phyloP scores from a whole-genome alignment of 2,329 filamentous ascomycete genomes.

The Fulvia fulva region DNA sequence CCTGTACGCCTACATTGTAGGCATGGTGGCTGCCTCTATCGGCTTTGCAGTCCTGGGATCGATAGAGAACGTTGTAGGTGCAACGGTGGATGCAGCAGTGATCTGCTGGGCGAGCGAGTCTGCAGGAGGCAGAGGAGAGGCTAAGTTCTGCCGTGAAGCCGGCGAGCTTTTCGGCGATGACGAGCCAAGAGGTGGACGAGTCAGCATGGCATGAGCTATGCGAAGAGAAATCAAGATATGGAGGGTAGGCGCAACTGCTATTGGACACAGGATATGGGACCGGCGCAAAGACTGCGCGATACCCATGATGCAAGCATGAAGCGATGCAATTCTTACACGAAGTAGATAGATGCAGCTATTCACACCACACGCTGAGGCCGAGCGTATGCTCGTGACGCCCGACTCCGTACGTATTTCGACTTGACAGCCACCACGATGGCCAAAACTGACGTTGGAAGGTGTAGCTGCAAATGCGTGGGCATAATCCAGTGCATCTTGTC shows the following conservation, averaged over 20 bases:
- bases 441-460: no score
- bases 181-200: slow-evolving; percentile 11
- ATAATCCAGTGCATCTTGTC: no score
- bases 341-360: not conserved
- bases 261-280: not conserved
- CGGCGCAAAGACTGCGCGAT: not conserved
- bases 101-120: slow-evolving; percentile 95
- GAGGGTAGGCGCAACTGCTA: not conserved
- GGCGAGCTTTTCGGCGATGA: slow-evolving; percentile 77
- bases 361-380: not conserved
- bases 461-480: no score
- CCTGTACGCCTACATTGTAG: slow-evolving; percentile 91
- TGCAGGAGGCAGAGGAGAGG: slow-evolving; percentile 56
- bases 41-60: slow-evolving; percentile 79
- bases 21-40: slow-evolving; percentile 86
- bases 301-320: not conserved
- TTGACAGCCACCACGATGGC: no score
- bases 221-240: not conserved
- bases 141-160: slow-evolving; percentile 85
- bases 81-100: slow-evolving; percentile 54
- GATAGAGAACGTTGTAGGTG: slow-evolving; percentile 38
- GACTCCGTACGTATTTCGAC: no score
- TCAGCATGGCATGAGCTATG: slow-evolving; percentile 11
- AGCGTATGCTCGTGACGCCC: not conserved
- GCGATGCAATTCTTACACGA: not conserved